Evolutionary conservation across 495 filamentous ascomycete species (phyloP), one percentile per base, ranked within the genome.

Genomic region (Letharia columbiana): DNA sequence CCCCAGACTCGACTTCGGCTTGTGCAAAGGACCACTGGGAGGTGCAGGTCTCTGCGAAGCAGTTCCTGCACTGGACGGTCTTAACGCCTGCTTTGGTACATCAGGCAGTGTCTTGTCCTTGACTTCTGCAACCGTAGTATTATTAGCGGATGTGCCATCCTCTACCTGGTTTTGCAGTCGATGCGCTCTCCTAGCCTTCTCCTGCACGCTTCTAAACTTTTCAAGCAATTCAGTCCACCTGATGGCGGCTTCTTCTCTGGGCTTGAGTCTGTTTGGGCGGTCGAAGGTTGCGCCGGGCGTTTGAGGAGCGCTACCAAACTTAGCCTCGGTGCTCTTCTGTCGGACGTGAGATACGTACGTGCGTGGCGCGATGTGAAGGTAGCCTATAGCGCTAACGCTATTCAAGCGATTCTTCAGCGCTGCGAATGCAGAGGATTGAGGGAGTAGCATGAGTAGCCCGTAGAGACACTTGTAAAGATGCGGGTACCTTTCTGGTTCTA

Each of bases 391-490:
- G 80, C 89, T 92, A 66, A 98, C 95, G 77, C 89, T 94, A 75
- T 96, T 96, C 57, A 99, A 80, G 50, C 95, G 90, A 73, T 99
- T 99, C 72, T 97, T 99, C 37, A 99, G 81, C 4, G 92, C 92
- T 11, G 92, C 93, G 75, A 99, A 99, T 15, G 95, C 95, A 40
- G 92, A 93, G 33, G 91, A 96, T 76, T 99, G 95, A 3, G 95
- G 95, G 18, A 99, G 84, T 56, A 99, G 87, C 95, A 99, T 99
- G 63, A 99, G 80, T 15, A 99, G 82, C 41, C 95, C 95, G 72
- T 97, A 99, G 17, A 99, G 86, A 75, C 93, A 98, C 79, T 99
- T 99, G 78, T 99, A 98, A 3, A 99, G 82, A 73, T 96, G 90
- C 15, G 95, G 95, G 67, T 94, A 94, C 76, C 89, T 90, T 74